Percentiles rank a stretch among this genome's conserved stretches.
These are phyloP conservation scores for Lentinula edodes DNA, from an alignment of 768 basidiomycete species.

Conservation along the genomic window DNA sequence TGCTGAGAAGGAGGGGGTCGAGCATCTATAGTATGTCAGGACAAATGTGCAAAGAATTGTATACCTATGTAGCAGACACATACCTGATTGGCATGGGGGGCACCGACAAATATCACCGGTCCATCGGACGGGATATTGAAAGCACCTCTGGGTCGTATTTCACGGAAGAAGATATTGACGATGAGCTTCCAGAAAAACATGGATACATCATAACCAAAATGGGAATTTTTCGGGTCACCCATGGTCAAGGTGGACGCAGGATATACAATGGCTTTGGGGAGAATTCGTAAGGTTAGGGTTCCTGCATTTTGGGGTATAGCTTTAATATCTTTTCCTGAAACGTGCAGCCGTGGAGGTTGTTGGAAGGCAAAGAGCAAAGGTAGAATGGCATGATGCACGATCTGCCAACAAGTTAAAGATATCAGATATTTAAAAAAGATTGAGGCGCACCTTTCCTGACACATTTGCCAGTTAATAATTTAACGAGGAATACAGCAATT, in stretches of 20 bases:
- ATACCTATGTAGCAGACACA: slow-evolving; percentile 7
- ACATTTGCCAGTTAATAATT: no score
- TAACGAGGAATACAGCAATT: no score
- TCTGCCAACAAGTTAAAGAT: no score
- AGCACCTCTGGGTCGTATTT: slow-evolving; percentile 88
- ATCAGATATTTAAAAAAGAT: no score
- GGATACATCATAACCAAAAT: slow-evolving; percentile 58
- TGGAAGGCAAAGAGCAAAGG: background rate
- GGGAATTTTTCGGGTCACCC: slow-evolving; percentile 1
- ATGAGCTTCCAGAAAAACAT: slow-evolving; percentile 82
- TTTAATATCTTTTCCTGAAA: no score
- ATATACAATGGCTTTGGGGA: background rate
- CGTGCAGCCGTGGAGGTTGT: no score
- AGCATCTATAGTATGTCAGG: slow-evolving; percentile 59
- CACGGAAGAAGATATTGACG: slow-evolving; percentile 93
- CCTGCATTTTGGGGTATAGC: background rate
- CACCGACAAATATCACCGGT: slow-evolving; percentile 88
- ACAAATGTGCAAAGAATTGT: slow-evolving; percentile 5
- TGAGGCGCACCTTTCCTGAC: no score
- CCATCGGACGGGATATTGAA: slow-evolving; percentile 91
- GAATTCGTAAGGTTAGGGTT: background rate
- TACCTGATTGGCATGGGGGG: slow-evolving; percentile 90
- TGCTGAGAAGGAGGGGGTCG: slow-evolving; percentile 78
- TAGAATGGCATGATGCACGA: no score
- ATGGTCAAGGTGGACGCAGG: background rate